These are phyloP conservation scores for Ammopiptanthus mongolicus DNA, from an alignment of 306 rosid species.

Conservation along the genomic window DNA sequence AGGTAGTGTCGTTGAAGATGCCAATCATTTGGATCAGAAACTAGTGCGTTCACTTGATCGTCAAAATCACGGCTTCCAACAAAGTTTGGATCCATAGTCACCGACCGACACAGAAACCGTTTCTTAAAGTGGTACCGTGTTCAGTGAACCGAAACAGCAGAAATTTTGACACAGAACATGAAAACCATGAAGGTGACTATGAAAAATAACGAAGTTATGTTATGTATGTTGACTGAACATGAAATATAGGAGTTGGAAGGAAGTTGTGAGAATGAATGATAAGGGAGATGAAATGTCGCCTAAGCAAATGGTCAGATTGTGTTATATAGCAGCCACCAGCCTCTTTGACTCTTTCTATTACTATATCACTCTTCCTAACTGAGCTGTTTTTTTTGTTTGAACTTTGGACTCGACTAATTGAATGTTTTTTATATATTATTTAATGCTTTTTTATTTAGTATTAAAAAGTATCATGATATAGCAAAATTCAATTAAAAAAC, in stretches of 20 bases:
- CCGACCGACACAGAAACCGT: background rate
- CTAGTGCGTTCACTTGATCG: background rate
- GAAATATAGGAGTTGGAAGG: background rate
- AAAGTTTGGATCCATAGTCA: constrained; percentile 37
- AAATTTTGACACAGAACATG: background rate
- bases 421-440: no score
- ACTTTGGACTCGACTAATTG: no score
- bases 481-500: no score
- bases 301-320: no score
- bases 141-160: background rate
- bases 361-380: no score
- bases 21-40: constrained; percentile 4
- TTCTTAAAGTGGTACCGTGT: background rate
- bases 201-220: no score
- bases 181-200: background rate
- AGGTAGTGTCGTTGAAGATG: background rate
- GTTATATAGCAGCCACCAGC: no score
- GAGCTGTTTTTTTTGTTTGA: no score
- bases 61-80: background rate
- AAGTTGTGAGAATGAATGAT: background rate
- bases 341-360: no score
- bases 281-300: no score
- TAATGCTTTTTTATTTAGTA: no score
- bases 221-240: background rate
- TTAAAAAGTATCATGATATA: no score